A percentile compares a stretch with the other conserved stretches of the same genome.
These are phyloP conservation scores for Amyloporia xantha DNA, from an alignment of 768 basidiomycete species.

Conservation along the genomic window DNA sequence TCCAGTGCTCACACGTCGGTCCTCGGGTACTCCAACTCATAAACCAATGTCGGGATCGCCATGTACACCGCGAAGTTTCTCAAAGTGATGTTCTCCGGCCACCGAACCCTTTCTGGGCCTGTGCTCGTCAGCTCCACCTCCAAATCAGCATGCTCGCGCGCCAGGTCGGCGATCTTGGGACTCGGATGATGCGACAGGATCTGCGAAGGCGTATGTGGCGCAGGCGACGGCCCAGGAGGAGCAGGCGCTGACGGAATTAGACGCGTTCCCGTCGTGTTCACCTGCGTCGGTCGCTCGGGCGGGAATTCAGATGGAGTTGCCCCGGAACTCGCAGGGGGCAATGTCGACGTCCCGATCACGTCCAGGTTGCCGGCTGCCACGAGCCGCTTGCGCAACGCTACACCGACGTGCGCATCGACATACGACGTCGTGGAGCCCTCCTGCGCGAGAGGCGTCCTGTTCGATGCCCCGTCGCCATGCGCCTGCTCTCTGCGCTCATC, in stretches of 20 bases:
- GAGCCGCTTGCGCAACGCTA: conserved; percentile 53
- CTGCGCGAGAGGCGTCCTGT: conserved; percentile 37
- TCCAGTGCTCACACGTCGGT: conserved; percentile 82
- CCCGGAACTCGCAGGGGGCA: conserved; percentile 3
- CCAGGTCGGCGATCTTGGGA: conserved; percentile 55
- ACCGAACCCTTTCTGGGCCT: conserved; percentile 62
- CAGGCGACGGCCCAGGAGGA: conserved; percentile 1
- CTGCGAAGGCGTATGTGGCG: conserved; percentile 24
- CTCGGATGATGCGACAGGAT: conserved; percentile 64
- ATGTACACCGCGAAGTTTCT: conserved; percentile 82
- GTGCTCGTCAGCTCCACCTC: conserved; percentile 68
- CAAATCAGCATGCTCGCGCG: conserved; percentile 70
- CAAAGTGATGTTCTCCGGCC: conserved; percentile 81
- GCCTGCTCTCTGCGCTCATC: background rate
- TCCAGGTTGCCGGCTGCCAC: background rate
- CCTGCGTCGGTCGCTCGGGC: conserved; percentile 1
- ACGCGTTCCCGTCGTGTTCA: conserved; percentile 17
- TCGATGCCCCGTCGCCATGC: conserved; percentile 2
- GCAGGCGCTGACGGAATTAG: conserved; percentile 14
- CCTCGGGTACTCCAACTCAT: conserved; percentile 93
- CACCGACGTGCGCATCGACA: conserved; percentile 46
- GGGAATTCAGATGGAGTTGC: conserved; percentile 1
- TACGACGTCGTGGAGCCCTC: conserved; percentile 45
- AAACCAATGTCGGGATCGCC: conserved; percentile 87
- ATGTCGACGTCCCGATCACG: background rate